Conservation (phyloP, 345 rosid genomes). For the Populus euphratica region DNA sequence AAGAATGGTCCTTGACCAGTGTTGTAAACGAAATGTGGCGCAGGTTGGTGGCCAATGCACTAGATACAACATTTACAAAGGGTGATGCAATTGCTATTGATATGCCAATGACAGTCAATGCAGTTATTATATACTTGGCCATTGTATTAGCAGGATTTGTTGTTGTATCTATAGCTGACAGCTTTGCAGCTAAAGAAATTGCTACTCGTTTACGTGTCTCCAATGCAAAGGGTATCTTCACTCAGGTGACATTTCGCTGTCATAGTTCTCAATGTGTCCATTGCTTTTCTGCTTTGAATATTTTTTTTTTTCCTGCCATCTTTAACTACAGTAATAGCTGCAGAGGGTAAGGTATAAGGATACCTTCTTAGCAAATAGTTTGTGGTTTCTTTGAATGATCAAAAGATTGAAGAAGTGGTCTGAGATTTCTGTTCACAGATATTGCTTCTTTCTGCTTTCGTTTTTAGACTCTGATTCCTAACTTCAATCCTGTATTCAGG, state of each 20-base stretch:
- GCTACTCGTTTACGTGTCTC: constrained; percentile 70
- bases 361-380: too few species aligned
- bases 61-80: constrained; percentile 50
- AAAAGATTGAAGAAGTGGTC: too few species aligned
- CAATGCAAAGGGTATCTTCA: constrained; percentile 78
- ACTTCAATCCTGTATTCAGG: constrained; percentile 43
- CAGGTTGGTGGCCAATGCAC: constrained; percentile 81
- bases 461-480: not conserved
- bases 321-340: too few species aligned
- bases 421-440: too few species aligned
- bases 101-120: constrained; percentile 91
- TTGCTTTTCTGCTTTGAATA: too few species aligned
- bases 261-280: too few species aligned
- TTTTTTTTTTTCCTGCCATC: too few species aligned
- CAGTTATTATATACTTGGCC: constrained; percentile 81
- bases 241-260: constrained; percentile 59
- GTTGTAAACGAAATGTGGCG: not conserved
- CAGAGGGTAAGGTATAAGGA: too few species aligned
- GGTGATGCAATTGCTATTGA: constrained; percentile 87
- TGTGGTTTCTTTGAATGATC: too few species aligned
- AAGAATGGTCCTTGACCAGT: too few species aligned
- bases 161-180: constrained; percentile 94
- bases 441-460: not conserved
- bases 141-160: constrained; percentile 69
- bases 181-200: constrained; percentile 84